phyloP scores from a whole-genome alignment of 345 rosid genomes.

The Salix dunnii region DNA sequence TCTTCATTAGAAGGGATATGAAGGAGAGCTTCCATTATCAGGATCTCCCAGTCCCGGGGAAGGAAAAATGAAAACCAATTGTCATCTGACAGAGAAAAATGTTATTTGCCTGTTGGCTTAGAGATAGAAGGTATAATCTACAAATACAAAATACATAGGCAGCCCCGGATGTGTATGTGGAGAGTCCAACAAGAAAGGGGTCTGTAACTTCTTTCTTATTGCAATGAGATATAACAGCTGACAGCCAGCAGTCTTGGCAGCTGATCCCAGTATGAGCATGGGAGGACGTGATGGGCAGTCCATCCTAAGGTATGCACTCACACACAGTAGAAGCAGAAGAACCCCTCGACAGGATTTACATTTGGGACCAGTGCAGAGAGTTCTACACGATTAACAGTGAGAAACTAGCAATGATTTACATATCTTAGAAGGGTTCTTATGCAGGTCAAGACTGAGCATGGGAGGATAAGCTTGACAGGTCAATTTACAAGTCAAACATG shows the following conservation, averaged over 20 bases:
- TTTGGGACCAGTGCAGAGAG: not conserved
- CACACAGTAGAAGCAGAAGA: not conserved
- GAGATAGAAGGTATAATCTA: too few species aligned
- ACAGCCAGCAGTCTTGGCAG: too few species aligned
- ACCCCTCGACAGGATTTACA: too few species aligned
- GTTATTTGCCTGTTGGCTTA: not conserved
- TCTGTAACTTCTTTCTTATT: too few species aligned
- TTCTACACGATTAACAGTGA: not conserved
- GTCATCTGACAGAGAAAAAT: conserved; percentile 34
- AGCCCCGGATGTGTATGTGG: too few species aligned
- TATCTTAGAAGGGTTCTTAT: not conserved
- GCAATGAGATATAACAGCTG: too few species aligned
- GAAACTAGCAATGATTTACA: not conserved
- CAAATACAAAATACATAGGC: not conserved
- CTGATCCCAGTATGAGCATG: too few species aligned
- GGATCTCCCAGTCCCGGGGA: conserved; percentile 74
- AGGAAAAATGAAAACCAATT: conserved; percentile 52
- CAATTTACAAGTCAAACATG: not conserved
- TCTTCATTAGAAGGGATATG: conserved; percentile 72
- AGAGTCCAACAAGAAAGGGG: not conserved
- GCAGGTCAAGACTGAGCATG: not conserved
- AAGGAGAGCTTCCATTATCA: conserved; percentile 86
- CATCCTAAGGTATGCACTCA: too few species aligned
- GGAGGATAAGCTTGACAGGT: not conserved
- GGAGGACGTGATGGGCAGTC: too few species aligned